Conservation (phyloP, 495 filamentous ascomycete genomes). For the Penicillium simplicissimum region DNA sequence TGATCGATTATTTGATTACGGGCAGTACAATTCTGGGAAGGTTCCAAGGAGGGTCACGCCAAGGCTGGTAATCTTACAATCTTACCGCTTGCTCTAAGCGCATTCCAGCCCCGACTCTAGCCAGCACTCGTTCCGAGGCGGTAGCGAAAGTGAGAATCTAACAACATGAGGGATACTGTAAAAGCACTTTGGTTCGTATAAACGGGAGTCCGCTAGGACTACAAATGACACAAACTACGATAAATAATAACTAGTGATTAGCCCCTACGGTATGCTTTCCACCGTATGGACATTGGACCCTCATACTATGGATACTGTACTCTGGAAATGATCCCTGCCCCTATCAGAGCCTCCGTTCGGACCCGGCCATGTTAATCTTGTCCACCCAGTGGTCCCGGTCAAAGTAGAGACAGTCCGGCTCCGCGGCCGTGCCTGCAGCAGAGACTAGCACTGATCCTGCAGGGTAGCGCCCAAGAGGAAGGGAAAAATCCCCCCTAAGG, state of each 20-base stretch:
- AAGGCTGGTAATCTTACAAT: slow-evolving; percentile 32
- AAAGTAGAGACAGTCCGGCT: slow-evolving; percentile 1
- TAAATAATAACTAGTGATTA: neutral
- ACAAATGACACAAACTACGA: neutral
- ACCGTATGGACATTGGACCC: neutral
- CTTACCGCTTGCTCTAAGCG: slow-evolving; percentile 27
- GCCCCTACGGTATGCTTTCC: neutral
- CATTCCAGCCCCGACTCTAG: slow-evolving; percentile 31
- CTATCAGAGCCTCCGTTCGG: slow-evolving; percentile 2
- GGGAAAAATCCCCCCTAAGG: neutral
- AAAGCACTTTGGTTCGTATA: slow-evolving; percentile 2
- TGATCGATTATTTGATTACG: neutral
- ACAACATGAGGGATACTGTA: neutral
- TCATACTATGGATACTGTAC: no score
- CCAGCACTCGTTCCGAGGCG: slow-evolving; percentile 18
- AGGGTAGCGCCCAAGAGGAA: neutral
- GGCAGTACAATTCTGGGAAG: no score
- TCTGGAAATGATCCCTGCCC: neutral
- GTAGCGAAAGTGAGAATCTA: neutral
- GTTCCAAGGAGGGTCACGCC: slow-evolving; percentile 5
- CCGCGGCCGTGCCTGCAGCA: slow-evolving; percentile 1
- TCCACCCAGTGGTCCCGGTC: neutral
- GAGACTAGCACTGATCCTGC: neutral
- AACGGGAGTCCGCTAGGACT: neutral
- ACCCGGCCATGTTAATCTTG: neutral